Percentiles rank a stretch among this genome's conserved stretches.
Evolutionary conservation across 2,329 filamentous ascomycete species (phyloP).

Genomic region (Torrubiellomyces zombiae): DNA sequence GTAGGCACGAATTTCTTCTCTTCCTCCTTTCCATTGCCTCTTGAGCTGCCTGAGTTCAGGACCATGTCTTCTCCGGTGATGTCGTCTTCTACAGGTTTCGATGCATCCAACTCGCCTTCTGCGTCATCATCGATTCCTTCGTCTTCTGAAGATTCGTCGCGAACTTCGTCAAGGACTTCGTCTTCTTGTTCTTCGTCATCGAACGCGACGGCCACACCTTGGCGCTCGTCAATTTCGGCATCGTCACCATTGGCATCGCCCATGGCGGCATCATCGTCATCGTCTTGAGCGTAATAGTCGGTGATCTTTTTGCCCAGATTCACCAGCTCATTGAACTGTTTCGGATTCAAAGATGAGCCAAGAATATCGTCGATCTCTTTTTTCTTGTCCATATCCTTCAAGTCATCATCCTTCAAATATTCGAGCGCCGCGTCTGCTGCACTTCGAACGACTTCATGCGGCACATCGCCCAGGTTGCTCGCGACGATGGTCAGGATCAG

Average conservation of each 20-base stretch:
- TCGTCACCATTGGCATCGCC: conserved; percentile 46
- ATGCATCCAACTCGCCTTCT: conserved; percentile 18
- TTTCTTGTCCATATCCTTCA: conserved; percentile 98
- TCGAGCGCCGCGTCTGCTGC: conserved; percentile 86
- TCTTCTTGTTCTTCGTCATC: conserved; percentile 79
- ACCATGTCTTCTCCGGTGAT: conserved; percentile 68
- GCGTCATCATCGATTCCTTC: conserved; percentile 47
- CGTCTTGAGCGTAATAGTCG: conserved; percentile 92
- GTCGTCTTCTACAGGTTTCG: conserved; percentile 21
- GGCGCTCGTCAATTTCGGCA: conserved; percentile 77
- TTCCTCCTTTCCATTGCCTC: conserved; percentile 27
- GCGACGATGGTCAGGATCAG: conserved; percentile 85
- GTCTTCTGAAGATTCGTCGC: conserved; percentile 72
- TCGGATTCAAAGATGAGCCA: conserved; percentile 63
- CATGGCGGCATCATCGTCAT: conserved; percentile 73
- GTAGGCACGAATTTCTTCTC: conserved; percentile 54
- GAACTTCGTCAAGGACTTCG: conserved; percentile 66
- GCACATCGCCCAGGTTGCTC: conserved; percentile 77
- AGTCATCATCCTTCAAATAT: conserved; percentile 80
- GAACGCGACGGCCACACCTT: conserved; percentile 95
- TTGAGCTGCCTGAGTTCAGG: conserved; percentile 48
- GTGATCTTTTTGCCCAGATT: conserved; percentile 98
- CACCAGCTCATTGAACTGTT: conserved; percentile 92
- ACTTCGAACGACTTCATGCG: conserved; percentile 80
- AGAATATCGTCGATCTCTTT: conserved; percentile 91